phyloP scores from a whole-genome alignment of 1,139 yeast genomes.

The Blastobotrys buckinghamii region DNA sequence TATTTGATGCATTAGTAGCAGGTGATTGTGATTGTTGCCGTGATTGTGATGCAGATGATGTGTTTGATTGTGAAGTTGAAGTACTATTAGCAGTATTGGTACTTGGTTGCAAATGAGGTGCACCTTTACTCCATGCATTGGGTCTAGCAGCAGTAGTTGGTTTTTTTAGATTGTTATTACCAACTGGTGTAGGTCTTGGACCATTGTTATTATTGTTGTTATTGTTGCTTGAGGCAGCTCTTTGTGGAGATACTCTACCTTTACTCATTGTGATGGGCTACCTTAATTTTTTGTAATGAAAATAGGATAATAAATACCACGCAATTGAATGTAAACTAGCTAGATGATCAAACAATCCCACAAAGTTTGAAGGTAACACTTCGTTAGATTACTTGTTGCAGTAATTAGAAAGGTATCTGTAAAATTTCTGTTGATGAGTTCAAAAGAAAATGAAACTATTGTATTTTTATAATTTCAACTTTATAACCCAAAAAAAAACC shows the following conservation, averaged over 20 bases:
- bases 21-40: constrained; percentile 1
- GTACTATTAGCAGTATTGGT: background rate
- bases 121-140: constrained; percentile 12
- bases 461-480: too few relatives aligned
- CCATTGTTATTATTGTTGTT: background rate
- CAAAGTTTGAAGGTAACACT: too few relatives aligned
- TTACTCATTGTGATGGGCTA: background rate
- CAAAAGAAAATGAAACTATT: too few relatives aligned
- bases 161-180: background rate
- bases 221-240: background rate
- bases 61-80: background rate
- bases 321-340: too few relatives aligned
- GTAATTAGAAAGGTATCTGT: too few relatives aligned
- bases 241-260: background rate
- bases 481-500: too few relatives aligned
- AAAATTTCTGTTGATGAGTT: too few relatives aligned
- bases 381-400: too few relatives aligned
- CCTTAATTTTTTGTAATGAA: too few relatives aligned
- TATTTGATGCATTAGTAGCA: background rate
- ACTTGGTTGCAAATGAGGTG: constrained; percentile 5
- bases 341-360: too few relatives aligned
- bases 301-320: background rate
- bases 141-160: background rate
- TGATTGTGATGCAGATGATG: background rate
- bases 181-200: background rate